Conservation (phyloP, 306 rosid genomes). For the Leucaena leucocephala region DNA sequence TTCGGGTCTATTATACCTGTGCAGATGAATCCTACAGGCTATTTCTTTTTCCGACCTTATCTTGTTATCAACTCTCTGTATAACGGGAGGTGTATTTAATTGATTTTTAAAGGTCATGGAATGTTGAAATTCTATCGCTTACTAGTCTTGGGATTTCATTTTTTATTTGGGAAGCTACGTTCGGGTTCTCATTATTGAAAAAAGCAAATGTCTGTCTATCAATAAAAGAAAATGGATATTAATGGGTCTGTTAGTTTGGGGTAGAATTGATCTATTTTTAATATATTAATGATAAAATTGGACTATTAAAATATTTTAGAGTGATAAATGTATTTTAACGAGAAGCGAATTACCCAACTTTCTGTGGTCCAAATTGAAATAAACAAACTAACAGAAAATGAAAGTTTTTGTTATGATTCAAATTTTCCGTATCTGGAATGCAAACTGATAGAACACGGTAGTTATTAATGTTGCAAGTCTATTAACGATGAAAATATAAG, state of each 20-base stretch:
- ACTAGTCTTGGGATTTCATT: conserved; percentile 22
- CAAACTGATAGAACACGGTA: background rate
- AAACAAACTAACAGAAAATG: too few species aligned
- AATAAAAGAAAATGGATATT: too few species aligned
- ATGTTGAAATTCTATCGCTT: conserved; percentile 28
- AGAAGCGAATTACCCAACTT: too few species aligned
- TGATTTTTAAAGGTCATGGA: conserved; percentile 19
- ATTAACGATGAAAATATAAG: background rate
- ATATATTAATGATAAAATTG: too few species aligned
- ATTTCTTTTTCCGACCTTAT: conserved; percentile 24
- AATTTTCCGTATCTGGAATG: background rate
- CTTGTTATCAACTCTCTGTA: conserved; percentile 7
- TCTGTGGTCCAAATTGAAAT: background rate
- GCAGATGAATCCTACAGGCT: conserved; percentile 16
- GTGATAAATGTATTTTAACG: too few species aligned
- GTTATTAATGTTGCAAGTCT: background rate
- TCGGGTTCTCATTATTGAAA: too few species aligned
- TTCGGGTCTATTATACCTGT: conserved; percentile 16
- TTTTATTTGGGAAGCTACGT: too few species aligned
- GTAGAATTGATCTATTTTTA: too few species aligned
- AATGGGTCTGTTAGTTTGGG: too few species aligned
- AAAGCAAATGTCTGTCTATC: too few species aligned
- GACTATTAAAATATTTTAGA: too few species aligned
- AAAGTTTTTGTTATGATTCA: background rate
- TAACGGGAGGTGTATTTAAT: conserved; percentile 30